phyloP scores from a whole-genome alignment of 2,329 filamentous ascomycete genomes.

The Botrytis galanthina region DNA sequence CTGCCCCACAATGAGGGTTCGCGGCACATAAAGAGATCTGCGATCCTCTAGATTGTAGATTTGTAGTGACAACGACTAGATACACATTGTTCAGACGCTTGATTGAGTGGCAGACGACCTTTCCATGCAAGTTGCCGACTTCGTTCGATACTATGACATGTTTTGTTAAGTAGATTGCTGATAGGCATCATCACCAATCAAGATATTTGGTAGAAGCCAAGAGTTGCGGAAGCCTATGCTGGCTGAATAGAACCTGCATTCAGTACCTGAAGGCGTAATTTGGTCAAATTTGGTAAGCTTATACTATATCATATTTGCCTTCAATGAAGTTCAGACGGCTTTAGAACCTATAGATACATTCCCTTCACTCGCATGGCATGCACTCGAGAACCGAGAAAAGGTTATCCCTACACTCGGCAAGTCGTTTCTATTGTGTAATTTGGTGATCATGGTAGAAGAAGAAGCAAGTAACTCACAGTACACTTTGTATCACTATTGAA shows the following conservation, averaged over 20 bases:
- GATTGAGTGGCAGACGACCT: neutral
- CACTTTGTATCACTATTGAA: neutral
- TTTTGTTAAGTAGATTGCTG: neutral
- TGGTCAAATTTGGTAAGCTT: neutral
- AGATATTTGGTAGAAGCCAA: neutral
- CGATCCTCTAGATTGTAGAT: neutral
- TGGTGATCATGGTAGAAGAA: neutral
- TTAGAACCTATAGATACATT: neutral
- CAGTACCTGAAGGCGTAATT: neutral
- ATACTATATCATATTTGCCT: neutral
- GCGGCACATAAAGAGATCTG: neutral
- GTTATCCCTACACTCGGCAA: neutral
- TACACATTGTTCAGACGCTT: neutral
- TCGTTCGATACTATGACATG: neutral
- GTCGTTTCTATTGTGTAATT: neutral
- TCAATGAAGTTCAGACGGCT: neutral
- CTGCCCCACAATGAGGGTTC: neutral
- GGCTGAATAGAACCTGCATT: neutral
- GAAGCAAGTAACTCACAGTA: neutral
- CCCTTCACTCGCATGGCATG: neutral
- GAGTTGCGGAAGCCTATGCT: neutral
- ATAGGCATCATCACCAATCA: neutral
- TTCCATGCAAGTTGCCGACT: neutral
- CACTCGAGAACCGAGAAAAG: conserved; percentile 2
- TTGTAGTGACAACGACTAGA: neutral